Base-by-base conservation (phyloP, 495 filamentous ascomycete species). In the Aspergillus indologenus region DNA sequence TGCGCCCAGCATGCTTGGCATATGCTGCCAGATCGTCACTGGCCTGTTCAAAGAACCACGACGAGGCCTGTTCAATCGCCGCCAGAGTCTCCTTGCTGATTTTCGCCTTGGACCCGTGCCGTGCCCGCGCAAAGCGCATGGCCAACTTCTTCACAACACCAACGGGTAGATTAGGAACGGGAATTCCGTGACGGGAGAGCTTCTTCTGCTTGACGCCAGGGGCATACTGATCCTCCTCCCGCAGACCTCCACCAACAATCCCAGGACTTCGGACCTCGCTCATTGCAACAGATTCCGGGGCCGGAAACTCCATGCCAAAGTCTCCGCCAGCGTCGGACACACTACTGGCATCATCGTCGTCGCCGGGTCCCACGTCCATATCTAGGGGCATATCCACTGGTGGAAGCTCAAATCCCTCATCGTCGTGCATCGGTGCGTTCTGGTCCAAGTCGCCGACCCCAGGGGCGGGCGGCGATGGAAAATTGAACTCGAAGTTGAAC, bases 41-140 rank as follows among this genome's bases (percentile, higher is more conserved):
- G 15, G 87, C 77, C 69, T 96, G 92, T 65, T 93, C 88, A 66
- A 96, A 95, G 71, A 90, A 96, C 85, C 88, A 91, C 34, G 92
- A 89, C 18, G 87, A 88, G 17, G 90, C 90, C 65, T 89, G 85
- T 67, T 87, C 84, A 42, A 96, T 86, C 22, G 85, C 85, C 18
- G 82, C 80, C 53, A 96, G 75, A 1, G 87, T 85, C 26, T 91
- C 88, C 42, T 87, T 85, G 58, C 78, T 83, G 53, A 96, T 84
- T 61, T 83, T 88, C 0, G 82, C 71, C 60, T 86, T 90, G 45
- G 73, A 74, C 3, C 77, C 79, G 44, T 84, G 83, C 56, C 81
- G 78, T 11, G 81, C 79, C 53, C 84, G 86, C 23, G 84, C 79
- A 58, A 91, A 90, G 1, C 79, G 86, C 18, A 81, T 87, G 24